These are phyloP conservation scores for Trichoderma semiorbis DNA, from an alignment of 2,329 filamentous ascomycete genomes.

Conservation along the genomic window DNA sequence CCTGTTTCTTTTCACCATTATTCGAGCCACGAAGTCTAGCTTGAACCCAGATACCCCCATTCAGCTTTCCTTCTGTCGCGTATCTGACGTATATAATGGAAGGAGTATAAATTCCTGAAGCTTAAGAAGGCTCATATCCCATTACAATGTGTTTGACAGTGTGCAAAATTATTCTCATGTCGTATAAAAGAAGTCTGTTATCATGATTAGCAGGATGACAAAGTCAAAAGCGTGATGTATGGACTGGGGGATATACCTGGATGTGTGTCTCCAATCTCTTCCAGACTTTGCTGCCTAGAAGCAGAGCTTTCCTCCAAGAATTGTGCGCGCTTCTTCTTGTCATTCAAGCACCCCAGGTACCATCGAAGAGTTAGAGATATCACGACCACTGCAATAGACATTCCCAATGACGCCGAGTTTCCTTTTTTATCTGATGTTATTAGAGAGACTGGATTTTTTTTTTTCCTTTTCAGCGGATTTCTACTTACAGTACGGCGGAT, in stretches of 20 bases:
- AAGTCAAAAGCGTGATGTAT: neutral
- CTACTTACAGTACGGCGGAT: neutral
- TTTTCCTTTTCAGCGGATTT: neutral
- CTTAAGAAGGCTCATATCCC: neutral
- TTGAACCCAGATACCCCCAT: no score
- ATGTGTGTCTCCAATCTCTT: neutral
- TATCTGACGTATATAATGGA: neutral
- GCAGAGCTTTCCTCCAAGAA: neutral
- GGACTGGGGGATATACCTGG: neutral
- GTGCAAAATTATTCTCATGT: neutral
- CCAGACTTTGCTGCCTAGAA: neutral
- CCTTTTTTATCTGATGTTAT: neutral
- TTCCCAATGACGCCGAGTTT: neutral
- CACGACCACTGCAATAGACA: neutral
- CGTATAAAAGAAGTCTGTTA: neutral
- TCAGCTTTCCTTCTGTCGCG: no score
- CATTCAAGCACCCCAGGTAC: neutral
- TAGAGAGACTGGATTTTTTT: neutral
- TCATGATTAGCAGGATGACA: neutral
- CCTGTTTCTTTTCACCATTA: no score
- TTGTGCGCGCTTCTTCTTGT: neutral
- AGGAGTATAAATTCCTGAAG: accelerated
- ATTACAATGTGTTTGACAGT: accelerated
- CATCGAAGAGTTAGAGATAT: neutral
- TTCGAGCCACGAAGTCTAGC: no score